Percentiles rank a stretch among this genome's conserved stretches.
These are phyloP conservation scores for Tetrapisispora pingtungensis DNA, from an alignment of 805 yeast species.

Conservation along the genomic window DNA sequence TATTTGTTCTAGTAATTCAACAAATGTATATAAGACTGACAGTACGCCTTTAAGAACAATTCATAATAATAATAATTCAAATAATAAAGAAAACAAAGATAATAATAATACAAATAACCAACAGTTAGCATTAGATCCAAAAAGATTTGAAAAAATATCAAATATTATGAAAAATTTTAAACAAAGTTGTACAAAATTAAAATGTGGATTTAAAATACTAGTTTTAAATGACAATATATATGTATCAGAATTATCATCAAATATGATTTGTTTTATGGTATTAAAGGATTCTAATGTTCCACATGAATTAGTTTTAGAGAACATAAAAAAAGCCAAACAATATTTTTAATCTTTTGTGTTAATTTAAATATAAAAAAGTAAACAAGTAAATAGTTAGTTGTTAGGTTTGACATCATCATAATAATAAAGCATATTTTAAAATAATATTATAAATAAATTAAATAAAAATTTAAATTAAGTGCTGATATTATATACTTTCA, in stretches of 20 bases:
- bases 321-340: constrained; percentile 44
- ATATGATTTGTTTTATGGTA: constrained; percentile 52
- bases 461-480: background rate
- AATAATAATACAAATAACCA: constrained; percentile 9
- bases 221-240: constrained; percentile 51
- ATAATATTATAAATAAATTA: background rate
- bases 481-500: background rate
- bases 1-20: constrained; percentile 35
- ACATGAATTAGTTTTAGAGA: constrained; percentile 38
- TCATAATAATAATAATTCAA: constrained; percentile 5
- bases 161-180: constrained; percentile 90
- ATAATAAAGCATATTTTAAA: background rate
- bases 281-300: constrained; percentile 34
- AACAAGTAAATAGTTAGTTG: background rate
- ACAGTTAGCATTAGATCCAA: constrained; percentile 55
- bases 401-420: background rate
- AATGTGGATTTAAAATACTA: constrained; percentile 73
- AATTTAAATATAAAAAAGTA: no score
- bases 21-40: constrained; percentile 2
- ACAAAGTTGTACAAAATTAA: constrained; percentile 78
- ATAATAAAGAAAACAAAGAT: constrained; percentile 30
- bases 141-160: constrained; percentile 86
- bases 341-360: background rate
- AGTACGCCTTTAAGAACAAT: constrained; percentile 6
- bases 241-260: constrained; percentile 48